Evolutionary conservation across 1,284 basidiomycete species (phyloP).

Genomic region (Apiotrichum veenhuisii): DNA sequence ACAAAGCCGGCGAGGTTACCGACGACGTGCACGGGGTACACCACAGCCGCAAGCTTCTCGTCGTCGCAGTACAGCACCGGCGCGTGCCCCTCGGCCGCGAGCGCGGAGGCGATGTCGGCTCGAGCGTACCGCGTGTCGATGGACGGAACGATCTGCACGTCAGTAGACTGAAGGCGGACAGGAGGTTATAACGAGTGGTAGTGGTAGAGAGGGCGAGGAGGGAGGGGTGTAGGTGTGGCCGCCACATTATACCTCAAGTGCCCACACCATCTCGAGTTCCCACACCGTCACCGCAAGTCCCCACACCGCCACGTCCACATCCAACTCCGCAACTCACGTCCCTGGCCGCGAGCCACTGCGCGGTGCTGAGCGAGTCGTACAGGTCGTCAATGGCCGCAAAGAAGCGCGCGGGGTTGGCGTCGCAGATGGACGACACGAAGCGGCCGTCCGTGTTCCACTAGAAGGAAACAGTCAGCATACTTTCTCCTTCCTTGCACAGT

Average conservation of each 20-base stretch:
- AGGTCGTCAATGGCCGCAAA: constrained; percentile 40
- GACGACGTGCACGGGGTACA: constrained; percentile 37
- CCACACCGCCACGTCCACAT: no score
- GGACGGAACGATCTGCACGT: constrained; percentile 42
- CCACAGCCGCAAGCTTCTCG: constrained; percentile 31
- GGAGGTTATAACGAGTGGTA: no score
- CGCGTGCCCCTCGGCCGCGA: constrained; percentile 23
- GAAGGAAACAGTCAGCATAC: neutral
- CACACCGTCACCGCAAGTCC: no score
- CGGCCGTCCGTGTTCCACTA: constrained; percentile 48
- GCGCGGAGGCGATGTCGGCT: constrained; percentile 29
- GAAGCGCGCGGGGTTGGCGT: constrained; percentile 26
- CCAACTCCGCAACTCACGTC: constrained; percentile 32
- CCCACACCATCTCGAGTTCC: no score
- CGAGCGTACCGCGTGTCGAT: constrained; percentile 44
- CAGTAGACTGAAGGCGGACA: no score
- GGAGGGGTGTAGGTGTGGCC: no score
- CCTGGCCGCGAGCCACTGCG: constrained; percentile 32
- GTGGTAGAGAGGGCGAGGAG: no score
- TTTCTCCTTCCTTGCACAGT: neutral
- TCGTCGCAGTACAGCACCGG: constrained; percentile 38
- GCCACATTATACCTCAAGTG: no score
- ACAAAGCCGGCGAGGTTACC: constrained; percentile 37
- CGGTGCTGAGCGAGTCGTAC: constrained; percentile 28
- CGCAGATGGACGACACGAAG: constrained; percentile 39